A percentile compares a stretch with the other conserved stretches of the same genome.
phyloP scores from a whole-genome alignment of 2,329 filamentous ascomycete genomes.

The Acrocalymma vagum region DNA sequence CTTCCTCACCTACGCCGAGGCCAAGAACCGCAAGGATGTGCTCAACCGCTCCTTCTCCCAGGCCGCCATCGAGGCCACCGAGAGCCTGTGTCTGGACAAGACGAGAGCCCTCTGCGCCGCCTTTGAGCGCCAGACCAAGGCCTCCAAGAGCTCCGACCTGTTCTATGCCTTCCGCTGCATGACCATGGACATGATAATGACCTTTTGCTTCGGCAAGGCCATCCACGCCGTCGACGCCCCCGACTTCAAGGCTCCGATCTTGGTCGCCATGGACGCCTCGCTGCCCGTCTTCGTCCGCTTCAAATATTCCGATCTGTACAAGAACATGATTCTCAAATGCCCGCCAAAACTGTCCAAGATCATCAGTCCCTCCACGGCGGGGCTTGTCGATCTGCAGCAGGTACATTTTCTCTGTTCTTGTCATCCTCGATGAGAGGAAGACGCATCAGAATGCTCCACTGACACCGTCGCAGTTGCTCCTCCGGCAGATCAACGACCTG shows the following conservation, averaged over 20 bases:
- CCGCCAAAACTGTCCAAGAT: constrained; percentile 48
- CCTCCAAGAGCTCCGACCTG: constrained; percentile 25
- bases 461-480: constrained; percentile 29
- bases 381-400: constrained; percentile 49
- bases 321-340: constrained; percentile 47
- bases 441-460: not conserved
- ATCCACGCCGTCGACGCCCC: constrained; percentile 49
- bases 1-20: constrained; percentile 48
- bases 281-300: constrained; percentile 47
- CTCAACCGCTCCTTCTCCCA: constrained; percentile 54
- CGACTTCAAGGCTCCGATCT: constrained; percentile 52
- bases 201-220: constrained; percentile 53
- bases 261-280: constrained; percentile 52
- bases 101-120: constrained; percentile 40
- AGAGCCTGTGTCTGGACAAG: constrained; percentile 49
- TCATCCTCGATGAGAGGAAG: too few species aligned
- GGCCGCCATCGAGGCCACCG: constrained; percentile 44
- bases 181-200: constrained; percentile 35
- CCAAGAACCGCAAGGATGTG: constrained; percentile 53
- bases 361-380: constrained; percentile 45
- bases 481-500: constrained; percentile 40
- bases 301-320: constrained; percentile 50
- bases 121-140: constrained; percentile 33
- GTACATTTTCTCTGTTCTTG: constrained; percentile 9
- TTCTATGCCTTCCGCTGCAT: constrained; percentile 37